These are phyloP conservation scores for Coemansia sp. DNA, from an alignment of 192 early-diverging fungal genomes.

Conservation along the genomic window DNA sequence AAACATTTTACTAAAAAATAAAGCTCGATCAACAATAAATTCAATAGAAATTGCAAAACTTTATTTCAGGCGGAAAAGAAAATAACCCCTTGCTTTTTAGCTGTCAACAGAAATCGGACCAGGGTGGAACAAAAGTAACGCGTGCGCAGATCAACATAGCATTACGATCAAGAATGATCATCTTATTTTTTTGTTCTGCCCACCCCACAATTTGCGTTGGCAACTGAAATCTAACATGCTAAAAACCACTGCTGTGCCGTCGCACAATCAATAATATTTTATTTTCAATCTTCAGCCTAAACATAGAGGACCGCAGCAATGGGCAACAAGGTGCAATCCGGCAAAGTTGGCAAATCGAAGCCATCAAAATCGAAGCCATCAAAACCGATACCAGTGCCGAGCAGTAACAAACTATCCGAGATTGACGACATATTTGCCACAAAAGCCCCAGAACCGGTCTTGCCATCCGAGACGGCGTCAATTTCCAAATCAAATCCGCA, in stretches of 20 bases:
- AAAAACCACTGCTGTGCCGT: not conserved
- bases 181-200: not conserved
- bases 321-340: slow-evolving; percentile 17
- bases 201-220: not conserved
- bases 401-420: slow-evolving; percentile 19
- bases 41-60: slow-evolving; percentile 2
- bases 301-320: not conserved
- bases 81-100: not conserved
- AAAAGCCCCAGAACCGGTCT: not conserved
- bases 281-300: not conserved
- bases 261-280: not conserved
- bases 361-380: not conserved
- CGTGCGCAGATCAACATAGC: not conserved
- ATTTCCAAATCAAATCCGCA: not conserved
- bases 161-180: not conserved
- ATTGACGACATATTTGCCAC: slow-evolving; percentile 49
- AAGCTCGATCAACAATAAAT: not conserved
- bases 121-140: slow-evolving; percentile 3
- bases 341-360: slow-evolving; percentile 25
- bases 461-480: slow-evolving; percentile 1
- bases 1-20: slow-evolving; percentile 10
- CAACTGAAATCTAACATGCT: not conserved
- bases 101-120: not conserved
- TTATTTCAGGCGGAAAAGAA: not conserved
- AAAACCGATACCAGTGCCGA: not conserved